A percentile compares a stretch with the other conserved stretches of the same genome.
phyloP scores from a whole-genome alignment of 768 basidiomycete genomes.

The Termitomyces eurrhizus region DNA sequence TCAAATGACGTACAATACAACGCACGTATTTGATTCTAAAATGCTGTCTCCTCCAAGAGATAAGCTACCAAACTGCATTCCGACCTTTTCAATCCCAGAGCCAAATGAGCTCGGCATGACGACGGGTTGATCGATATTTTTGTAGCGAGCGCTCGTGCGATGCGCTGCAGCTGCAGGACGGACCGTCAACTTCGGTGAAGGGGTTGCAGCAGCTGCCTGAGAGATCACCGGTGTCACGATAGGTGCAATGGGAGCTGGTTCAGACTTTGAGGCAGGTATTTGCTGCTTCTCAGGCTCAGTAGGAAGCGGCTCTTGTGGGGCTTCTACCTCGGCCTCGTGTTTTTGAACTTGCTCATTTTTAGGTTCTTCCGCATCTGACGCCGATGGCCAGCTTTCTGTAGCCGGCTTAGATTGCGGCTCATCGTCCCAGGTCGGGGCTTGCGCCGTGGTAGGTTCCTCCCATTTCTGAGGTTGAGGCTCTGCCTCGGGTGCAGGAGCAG shows the following conservation, averaged over 20 bases:
- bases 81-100: constrained; percentile 66
- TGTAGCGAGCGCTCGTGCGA: constrained; percentile 59
- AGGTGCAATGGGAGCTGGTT: constrained; percentile 31
- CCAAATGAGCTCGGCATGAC: constrained; percentile 74
- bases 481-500: constrained; percentile 28
- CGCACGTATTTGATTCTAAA: constrained; percentile 53
- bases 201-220: constrained; percentile 36
- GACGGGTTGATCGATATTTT: constrained; percentile 73
- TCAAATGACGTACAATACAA: constrained; percentile 16
- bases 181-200: constrained; percentile 47
- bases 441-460: constrained; percentile 73
- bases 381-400: constrained; percentile 32
- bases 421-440: constrained; percentile 70
- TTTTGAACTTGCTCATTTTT: constrained; percentile 17
- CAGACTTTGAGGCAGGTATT: constrained; percentile 26
- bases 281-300: constrained; percentile 27
- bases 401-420: constrained; percentile 44
- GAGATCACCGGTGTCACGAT: constrained; percentile 27
- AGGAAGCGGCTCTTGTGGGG: constrained; percentile 25
- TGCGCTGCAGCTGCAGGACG: constrained; percentile 53
- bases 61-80: constrained; percentile 89
- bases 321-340: constrained; percentile 27
- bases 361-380: constrained; percentile 22
- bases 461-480: constrained; percentile 41
- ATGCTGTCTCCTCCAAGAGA: constrained; percentile 66